These are phyloP conservation scores for Solanum medicagineum DNA, from an alignment of 257 asterid genomes.

Conservation along the genomic window DNA sequence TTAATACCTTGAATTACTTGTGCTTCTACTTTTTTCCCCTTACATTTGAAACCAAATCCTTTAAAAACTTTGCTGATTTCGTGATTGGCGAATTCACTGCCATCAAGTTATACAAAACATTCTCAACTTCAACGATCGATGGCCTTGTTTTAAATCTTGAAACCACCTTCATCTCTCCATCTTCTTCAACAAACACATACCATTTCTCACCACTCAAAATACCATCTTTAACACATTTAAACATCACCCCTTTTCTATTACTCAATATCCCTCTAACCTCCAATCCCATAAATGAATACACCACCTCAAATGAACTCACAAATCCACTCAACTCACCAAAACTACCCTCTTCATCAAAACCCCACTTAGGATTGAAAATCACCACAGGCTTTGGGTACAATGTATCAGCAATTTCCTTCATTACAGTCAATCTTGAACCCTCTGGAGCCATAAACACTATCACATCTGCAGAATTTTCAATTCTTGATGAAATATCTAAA, in stretches of 20 bases:
- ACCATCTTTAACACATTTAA: constrained; percentile 63
- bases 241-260: constrained; percentile 65
- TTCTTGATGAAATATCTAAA: constrained; percentile 26
- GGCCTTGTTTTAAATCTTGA: constrained; percentile 16
- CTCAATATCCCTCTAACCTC: constrained; percentile 68
- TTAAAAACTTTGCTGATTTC: constrained; percentile 54
- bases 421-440: constrained; percentile 33
- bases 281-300: constrained; percentile 79
- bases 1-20: not conserved
- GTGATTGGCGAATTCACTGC: constrained; percentile 85
- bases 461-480: constrained; percentile 43
- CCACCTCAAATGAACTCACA: constrained; percentile 65
- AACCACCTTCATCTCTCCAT: constrained; percentile 34
- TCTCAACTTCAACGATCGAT: constrained; percentile 5
- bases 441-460: constrained; percentile 53
- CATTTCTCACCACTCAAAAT: constrained; percentile 80
- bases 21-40: not conserved
- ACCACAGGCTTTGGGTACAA: constrained; percentile 62
- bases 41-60: constrained; percentile 6
- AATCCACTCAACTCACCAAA: constrained; percentile 46
- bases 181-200: constrained; percentile 44
- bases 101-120: constrained; percentile 53
- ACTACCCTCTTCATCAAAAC: constrained; percentile 55
- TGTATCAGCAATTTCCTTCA: constrained; percentile 37
- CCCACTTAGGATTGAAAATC: constrained; percentile 79